Conservation (phyloP, 225 moss, liverwort and hornwort species). For the Climacium dendroides region DNA sequence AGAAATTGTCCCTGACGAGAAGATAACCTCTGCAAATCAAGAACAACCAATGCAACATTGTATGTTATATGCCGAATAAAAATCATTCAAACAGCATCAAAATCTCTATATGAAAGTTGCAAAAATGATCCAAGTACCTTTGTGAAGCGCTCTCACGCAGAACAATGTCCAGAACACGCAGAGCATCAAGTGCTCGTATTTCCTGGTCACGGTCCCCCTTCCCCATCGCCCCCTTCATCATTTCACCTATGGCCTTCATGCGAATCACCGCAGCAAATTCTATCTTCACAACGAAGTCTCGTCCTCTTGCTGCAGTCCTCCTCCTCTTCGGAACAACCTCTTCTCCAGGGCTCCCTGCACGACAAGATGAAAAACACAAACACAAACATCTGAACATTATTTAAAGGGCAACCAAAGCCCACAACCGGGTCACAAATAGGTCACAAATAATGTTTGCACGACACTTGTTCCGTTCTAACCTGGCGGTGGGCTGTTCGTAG, state of each 20-base stretch:
- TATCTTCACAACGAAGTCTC: conserved; percentile 57
- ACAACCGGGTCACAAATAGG: not conserved
- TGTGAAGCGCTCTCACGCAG: conserved; percentile 70
- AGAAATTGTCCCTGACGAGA: conserved; percentile 75
- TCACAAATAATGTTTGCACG: not conserved
- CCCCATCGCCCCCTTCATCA: conserved; percentile 39
- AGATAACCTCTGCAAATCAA: conserved; percentile 48
- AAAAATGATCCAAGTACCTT: conserved; percentile 15
- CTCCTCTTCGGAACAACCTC: conserved; percentile 32
- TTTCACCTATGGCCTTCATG: conserved; percentile 55
- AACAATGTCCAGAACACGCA: conserved; percentile 86
- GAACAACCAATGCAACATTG: not conserved
- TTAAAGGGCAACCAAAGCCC: not conserved
- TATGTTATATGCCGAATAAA: no score
- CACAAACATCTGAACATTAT: not conserved
- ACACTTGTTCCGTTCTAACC: not conserved
- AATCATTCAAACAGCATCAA: not conserved
- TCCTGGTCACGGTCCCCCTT: conserved; percentile 20
- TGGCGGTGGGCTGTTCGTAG: conserved; percentile 12
- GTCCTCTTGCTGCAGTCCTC: conserved; percentile 27
- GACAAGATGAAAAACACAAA: not conserved
- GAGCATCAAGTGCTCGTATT: conserved; percentile 52
- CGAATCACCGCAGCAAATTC: conserved; percentile 65
- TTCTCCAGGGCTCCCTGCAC: conserved; percentile 23
- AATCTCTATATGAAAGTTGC: not conserved